Evolutionary conservation across 2,329 filamentous ascomycete species (phyloP).

Genomic region (Xylariaceae sp.): DNA sequence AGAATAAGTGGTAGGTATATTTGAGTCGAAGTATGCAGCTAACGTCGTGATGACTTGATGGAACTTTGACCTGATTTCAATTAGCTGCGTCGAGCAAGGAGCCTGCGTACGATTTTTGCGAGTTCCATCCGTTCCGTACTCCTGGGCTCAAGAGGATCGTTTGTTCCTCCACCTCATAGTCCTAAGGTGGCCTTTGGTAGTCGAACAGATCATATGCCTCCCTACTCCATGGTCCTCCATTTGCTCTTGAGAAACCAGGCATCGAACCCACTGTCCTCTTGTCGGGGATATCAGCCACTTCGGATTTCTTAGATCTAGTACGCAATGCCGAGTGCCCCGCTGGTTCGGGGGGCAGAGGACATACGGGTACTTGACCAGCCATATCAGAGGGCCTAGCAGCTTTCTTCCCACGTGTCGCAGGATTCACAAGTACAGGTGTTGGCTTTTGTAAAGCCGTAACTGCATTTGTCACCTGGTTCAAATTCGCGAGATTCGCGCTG

Average conservation of each 20-base stretch:
- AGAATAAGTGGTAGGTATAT: too few species aligned
- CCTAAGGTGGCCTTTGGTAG: conserved; percentile 47
- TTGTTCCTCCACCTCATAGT: neutral
- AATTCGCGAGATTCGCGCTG: too few species aligned
- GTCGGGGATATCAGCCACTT: conserved; percentile 6
- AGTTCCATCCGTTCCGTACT: too few species aligned
- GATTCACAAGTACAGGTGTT: conserved; percentile 36
- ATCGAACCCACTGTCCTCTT: conserved; percentile 23
- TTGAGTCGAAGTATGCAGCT: too few species aligned
- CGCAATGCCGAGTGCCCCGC: conserved; percentile 1
- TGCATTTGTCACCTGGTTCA: too few species aligned
- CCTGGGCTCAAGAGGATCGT: neutral
- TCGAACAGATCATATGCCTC: conserved; percentile 66
- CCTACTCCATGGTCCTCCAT: conserved; percentile 63
- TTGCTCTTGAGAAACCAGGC: conserved; percentile 45
- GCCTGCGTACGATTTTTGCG: too few species aligned
- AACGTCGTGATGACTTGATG: too few species aligned
- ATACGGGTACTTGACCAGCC: conserved; percentile 44
- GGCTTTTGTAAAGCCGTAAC: too few species aligned
- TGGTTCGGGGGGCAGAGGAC: conserved; percentile 23
- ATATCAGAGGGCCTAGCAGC: conserved; percentile 50
- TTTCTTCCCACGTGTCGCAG: conserved; percentile 51
- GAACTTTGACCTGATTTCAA: too few species aligned
- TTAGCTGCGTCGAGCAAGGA: too few species aligned
- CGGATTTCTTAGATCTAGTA: conserved; percentile 6